Percentiles rank a stretch among this genome's conserved stretches.
phyloP scores from a whole-genome alignment of 108 stramenopile species.

The Cyclostephanos tholiformis region DNA sequence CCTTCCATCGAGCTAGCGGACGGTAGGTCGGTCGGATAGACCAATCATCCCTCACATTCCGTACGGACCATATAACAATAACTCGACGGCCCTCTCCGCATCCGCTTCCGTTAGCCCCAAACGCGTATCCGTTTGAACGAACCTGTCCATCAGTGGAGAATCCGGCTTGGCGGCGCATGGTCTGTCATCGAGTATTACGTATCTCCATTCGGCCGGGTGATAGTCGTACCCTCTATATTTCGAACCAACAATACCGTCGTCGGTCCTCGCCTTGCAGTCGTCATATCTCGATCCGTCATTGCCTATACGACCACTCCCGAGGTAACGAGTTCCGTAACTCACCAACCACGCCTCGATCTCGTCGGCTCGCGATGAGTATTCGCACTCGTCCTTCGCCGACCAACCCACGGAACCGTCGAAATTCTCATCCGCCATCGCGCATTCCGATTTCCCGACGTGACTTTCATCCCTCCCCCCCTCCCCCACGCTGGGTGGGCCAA shows the following conservation, averaged over 20 bases:
- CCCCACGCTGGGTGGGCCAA: too few relatives aligned
- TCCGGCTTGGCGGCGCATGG: slow-evolving; percentile 37
- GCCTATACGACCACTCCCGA: slow-evolving; percentile 16
- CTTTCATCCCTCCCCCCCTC: too few relatives aligned
- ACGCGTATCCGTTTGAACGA: slow-evolving; percentile 57
- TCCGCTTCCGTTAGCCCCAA: slow-evolving; percentile 53
- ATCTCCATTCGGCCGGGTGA: slow-evolving; percentile 35
- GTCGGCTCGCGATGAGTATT: slow-evolving; percentile 48
- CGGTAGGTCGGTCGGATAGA: too few relatives aligned
- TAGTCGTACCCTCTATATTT: slow-evolving; percentile 21
- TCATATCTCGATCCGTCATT: background rate
- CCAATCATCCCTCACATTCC: too few relatives aligned
- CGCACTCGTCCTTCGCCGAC: slow-evolving; percentile 38
- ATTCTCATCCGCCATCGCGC: background rate
- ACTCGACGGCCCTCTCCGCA: slow-evolving; percentile 25
- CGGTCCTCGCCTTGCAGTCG: background rate
- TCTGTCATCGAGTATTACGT: slow-evolving; percentile 50
- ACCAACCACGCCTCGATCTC: slow-evolving; percentile 52
- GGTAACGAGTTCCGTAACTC: slow-evolving; percentile 36
- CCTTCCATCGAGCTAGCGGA: too few relatives aligned
- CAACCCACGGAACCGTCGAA: slow-evolving; percentile 17
- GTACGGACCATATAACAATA: slow-evolving; percentile 32
- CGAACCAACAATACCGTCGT: background rate
- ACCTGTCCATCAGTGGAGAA: slow-evolving; percentile 45
- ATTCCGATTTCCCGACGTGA: too few relatives aligned